phyloP scores from a whole-genome alignment of 139 green algal genomes.

The Ulvella scutata region DNA sequence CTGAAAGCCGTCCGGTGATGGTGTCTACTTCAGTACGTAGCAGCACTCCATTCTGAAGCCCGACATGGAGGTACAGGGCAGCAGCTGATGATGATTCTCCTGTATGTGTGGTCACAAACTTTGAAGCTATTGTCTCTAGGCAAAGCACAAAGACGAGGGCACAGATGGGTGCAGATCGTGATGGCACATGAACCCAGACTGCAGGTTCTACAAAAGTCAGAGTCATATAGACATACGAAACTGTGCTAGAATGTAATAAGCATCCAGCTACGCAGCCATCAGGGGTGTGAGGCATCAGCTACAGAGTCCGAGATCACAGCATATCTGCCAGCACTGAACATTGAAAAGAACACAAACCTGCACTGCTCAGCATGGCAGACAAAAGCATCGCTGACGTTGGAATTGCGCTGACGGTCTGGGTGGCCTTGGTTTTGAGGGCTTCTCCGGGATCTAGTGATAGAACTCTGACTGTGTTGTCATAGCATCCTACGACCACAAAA shows the following conservation, averaged over 20 bases:
- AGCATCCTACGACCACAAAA: slow-evolving; percentile 79
- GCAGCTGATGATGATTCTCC: not conserved
- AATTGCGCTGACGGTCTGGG: slow-evolving; percentile 23
- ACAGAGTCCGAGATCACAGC: too few species aligned
- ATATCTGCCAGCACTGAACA: slow-evolving; percentile 18
- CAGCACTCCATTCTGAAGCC: slow-evolving; percentile 86
- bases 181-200: too few species aligned
- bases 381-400: not conserved
- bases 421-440: slow-evolving; percentile 38
- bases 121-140: too few species aligned
- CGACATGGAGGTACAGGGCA: slow-evolving; percentile 82
- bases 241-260: too few species aligned
- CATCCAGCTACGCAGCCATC: too few species aligned
- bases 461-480: slow-evolving; percentile 74
- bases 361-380: not conserved
- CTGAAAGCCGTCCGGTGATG: slow-evolving; percentile 31
- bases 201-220: too few species aligned
- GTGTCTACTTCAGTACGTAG: slow-evolving; percentile 82
- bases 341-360: not conserved
- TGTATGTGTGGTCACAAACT: too few species aligned
- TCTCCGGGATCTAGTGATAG: slow-evolving; percentile 78
- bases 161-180: too few species aligned
- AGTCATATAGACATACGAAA: too few species aligned
- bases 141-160: too few species aligned
- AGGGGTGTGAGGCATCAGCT: too few species aligned